Evolutionary conservation across 306 rosid species (phyloP).

Genomic region (Boehmeria nivea): DNA sequence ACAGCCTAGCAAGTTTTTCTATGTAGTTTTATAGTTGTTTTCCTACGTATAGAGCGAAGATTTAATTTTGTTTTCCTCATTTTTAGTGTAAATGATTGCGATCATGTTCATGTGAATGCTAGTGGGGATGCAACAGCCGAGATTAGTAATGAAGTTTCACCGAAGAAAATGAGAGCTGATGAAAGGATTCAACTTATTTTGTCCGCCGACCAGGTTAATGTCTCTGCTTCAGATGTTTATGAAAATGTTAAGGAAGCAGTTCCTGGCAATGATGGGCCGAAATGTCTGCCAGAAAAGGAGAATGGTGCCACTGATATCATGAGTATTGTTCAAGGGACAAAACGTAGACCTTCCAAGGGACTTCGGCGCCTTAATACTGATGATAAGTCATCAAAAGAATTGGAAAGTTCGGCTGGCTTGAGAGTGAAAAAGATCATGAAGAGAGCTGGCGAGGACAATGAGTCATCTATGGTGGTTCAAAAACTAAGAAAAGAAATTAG

Average conservation of each 20-base stretch:
- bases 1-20: background rate
- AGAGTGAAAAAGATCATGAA: conserved; percentile 96
- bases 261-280: conserved; percentile 27
- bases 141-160: conserved; percentile 32
- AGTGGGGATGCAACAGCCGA: conserved; percentile 42
- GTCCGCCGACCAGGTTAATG: conserved; percentile 21
- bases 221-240: conserved; percentile 32
- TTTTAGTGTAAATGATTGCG: conserved; percentile 23
- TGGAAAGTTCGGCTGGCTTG: conserved; percentile 58
- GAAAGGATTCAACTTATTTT: conserved; percentile 28
- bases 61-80: background rate
- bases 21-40: no score
- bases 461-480: conserved; percentile 68
- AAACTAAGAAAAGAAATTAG: conserved; percentile 79
- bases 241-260: conserved; percentile 17
- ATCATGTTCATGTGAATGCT: conserved; percentile 30
- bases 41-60: no score
- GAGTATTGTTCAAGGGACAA: conserved; percentile 67
- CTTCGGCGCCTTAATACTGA: conserved; percentile 25
- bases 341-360: conserved; percentile 46
- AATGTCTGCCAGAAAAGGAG: conserved; percentile 31
- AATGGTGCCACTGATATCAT: conserved; percentile 44
- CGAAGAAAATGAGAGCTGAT: conserved; percentile 47
- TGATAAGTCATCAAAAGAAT: conserved; percentile 38
- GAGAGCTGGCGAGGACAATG: conserved; percentile 67